Evolutionary conservation across 208 protist genomes (phyloP).

Genomic region (Acanthamoeba divionensis): DNA sequence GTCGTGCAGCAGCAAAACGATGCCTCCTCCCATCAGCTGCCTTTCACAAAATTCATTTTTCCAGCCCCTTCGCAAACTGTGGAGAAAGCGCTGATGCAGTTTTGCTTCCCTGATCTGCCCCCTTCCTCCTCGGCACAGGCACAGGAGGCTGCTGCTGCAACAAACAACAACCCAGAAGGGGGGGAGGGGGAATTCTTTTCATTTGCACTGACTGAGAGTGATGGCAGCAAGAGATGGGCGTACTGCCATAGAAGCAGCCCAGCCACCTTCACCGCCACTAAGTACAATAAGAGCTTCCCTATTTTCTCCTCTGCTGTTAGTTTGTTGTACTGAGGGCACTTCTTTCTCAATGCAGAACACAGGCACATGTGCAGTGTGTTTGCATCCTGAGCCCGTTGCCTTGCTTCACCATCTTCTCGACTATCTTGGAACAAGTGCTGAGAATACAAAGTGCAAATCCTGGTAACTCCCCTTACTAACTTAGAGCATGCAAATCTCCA

Average conservation of each 20-base stretch:
- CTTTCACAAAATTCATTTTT: too few species aligned
- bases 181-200: constrained; percentile 2
- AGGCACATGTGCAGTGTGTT: constrained; percentile 6
- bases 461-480: not conserved
- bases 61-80: too few species aligned
- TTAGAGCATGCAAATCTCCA: not conserved
- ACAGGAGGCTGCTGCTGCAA: not conserved
- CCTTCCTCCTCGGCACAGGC: not conserved
- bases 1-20: too few species aligned
- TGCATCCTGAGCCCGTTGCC: constrained; percentile 41
- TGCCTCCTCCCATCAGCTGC: too few species aligned
- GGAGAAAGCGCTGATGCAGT: constrained; percentile 16
- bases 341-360: not conserved
- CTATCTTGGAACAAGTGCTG: constrained; percentile 1
- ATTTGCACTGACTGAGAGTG: constrained; percentile 7
- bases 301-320: not conserved
- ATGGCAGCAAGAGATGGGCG: constrained; percentile 39
- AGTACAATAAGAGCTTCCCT: too few species aligned
- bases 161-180: not conserved
- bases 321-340: not conserved
- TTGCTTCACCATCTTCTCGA: constrained; percentile 55
- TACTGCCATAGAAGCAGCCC: not conserved
- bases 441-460: not conserved
- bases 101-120: constrained; percentile 45
- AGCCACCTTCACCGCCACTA: not conserved